Conservation (phyloP, 2,329 filamentous ascomycete species). For the Fusarium longipes region DNA sequence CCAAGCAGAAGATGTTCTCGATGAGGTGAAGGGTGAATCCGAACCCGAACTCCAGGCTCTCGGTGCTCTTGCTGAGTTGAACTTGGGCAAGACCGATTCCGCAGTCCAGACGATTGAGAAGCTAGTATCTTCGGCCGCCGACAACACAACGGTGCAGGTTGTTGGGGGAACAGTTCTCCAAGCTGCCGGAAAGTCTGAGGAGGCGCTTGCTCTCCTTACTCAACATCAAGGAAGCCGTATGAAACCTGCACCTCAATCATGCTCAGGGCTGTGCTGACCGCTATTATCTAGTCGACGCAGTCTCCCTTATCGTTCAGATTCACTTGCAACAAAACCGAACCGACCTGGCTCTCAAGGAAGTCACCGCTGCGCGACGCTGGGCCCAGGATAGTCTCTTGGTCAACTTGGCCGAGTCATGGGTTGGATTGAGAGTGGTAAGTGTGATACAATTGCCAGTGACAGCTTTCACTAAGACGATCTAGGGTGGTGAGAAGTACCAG, state of each 20-base stretch:
- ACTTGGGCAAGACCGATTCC: constrained; percentile 67
- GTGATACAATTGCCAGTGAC: background rate
- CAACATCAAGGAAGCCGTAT: constrained; percentile 88
- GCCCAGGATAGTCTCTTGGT: constrained; percentile 94
- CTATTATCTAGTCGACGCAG: constrained; percentile 70
- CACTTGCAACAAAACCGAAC: constrained; percentile 91
- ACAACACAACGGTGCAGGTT: constrained; percentile 85
- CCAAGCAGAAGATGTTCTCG: constrained; percentile 77
- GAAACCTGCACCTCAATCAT: constrained; percentile 49
- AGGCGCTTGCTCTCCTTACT: constrained; percentile 81
- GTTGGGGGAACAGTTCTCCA: constrained; percentile 85
- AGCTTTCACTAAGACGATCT: constrained; percentile 44
- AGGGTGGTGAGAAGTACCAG: constrained; percentile 97
- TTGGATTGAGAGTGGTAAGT: constrained; percentile 83
- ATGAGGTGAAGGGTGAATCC: constrained; percentile 72
- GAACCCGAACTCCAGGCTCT: constrained; percentile 82
- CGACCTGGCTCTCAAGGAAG: constrained; percentile 91
- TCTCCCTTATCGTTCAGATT: constrained; percentile 91
- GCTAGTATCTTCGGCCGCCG: constrained; percentile 72
- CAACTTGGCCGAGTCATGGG: constrained; percentile 96
- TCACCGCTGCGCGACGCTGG: constrained; percentile 86
- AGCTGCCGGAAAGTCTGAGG: constrained; percentile 82
- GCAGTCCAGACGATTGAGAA: constrained; percentile 73
- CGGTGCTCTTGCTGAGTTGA: constrained; percentile 77
- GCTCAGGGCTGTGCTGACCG: constrained; percentile 41